A percentile compares a stretch with the other conserved stretches of the same genome.
phyloP scores from a whole-genome alignment of 495 filamentous ascomycete genomes.

The Penicillium roqueforti region DNA sequence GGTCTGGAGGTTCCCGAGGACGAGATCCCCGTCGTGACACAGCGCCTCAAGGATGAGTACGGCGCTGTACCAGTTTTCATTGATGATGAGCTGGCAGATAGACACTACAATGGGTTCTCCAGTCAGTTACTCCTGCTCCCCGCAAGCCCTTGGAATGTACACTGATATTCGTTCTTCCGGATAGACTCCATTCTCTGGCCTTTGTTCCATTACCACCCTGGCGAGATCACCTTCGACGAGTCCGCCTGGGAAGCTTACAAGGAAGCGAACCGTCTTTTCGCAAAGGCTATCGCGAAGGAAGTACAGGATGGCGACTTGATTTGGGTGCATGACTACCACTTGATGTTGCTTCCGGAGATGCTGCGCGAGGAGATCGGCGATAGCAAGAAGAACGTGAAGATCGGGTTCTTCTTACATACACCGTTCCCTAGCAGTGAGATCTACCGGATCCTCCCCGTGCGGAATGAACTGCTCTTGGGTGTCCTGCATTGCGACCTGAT shows the following conservation, averaged over 20 bases:
- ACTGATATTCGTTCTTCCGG: slow-evolving; percentile 1
- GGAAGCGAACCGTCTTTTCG: slow-evolving; percentile 85
- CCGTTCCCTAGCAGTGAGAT: slow-evolving; percentile 98
- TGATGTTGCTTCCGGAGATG: slow-evolving; percentile 95
- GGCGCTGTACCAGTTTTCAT: slow-evolving; percentile 73
- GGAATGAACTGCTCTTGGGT: slow-evolving; percentile 80
- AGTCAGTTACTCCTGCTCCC: slow-evolving; percentile 50
- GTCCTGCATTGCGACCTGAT: slow-evolving; percentile 88
- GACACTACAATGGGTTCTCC: slow-evolving; percentile 82
- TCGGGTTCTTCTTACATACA: slow-evolving; percentile 96
- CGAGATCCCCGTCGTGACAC: slow-evolving; percentile 58
- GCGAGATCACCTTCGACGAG: slow-evolving; percentile 96
- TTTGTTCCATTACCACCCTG: slow-evolving; percentile 95
- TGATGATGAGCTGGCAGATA: slow-evolving; percentile 71
- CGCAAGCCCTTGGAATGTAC: neutral
- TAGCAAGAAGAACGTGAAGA: slow-evolving; percentile 79
- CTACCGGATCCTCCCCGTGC: slow-evolving; percentile 88
- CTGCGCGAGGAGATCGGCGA: slow-evolving; percentile 78
- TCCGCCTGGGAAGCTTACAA: slow-evolving; percentile 87
- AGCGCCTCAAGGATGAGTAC: slow-evolving; percentile 68
- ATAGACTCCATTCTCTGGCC: slow-evolving; percentile 96
- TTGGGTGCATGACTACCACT: slow-evolving; percentile 97
- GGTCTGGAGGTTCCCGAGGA: slow-evolving; percentile 77
- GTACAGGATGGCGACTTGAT: slow-evolving; percentile 87
- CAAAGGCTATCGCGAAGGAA: slow-evolving; percentile 71